Conservation (phyloP, 1,284 basidiomycete species). For the Caloboletus firmus region DNA sequence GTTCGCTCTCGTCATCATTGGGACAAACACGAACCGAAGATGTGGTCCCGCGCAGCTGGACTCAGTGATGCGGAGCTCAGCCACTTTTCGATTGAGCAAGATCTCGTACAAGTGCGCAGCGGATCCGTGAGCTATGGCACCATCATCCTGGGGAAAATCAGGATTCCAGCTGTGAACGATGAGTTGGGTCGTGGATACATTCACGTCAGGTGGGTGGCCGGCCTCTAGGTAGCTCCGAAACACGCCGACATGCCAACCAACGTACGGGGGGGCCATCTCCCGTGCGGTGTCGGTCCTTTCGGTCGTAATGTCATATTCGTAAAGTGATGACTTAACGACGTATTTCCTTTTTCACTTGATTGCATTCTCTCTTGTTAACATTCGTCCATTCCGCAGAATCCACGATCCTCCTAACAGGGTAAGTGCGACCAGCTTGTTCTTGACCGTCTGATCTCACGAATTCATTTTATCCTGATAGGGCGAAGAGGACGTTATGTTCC, state of each 20-base stretch:
- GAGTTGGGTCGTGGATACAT: slow-evolving; percentile 63
- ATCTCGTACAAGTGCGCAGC: slow-evolving; percentile 57
- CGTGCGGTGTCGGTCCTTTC: slow-evolving; percentile 2
- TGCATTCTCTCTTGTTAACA: neutral
- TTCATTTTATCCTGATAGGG: slow-evolving; percentile 44
- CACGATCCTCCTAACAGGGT: slow-evolving; percentile 75
- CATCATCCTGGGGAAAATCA: slow-evolving; percentile 74
- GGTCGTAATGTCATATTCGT: slow-evolving; percentile 10
- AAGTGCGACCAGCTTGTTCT: slow-evolving; percentile 22
- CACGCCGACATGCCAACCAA: neutral
- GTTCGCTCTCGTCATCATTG: slow-evolving; percentile 63
- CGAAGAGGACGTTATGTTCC: slow-evolving; percentile 62
- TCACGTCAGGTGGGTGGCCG: slow-evolving; percentile 61
- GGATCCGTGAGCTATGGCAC: slow-evolving; percentile 59
- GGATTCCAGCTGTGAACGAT: slow-evolving; percentile 64
- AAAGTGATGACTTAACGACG: slow-evolving; percentile 11
- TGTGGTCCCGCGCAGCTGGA: slow-evolving; percentile 62
- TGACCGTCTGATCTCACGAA: slow-evolving; percentile 9
- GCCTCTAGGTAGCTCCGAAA: neutral
- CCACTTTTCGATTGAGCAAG: slow-evolving; percentile 53
- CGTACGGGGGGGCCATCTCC: slow-evolving; percentile 3
- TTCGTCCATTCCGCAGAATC: slow-evolving; percentile 42
- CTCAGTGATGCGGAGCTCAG: slow-evolving; percentile 54
- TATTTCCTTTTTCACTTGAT: slow-evolving; percentile 6
- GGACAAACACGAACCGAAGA: slow-evolving; percentile 70